Percentiles rank a stretch among this genome's conserved stretches.
These are phyloP conservation scores for Solanum pennellii DNA, from an alignment of 257 asterid species.

Conservation along the genomic window DNA sequence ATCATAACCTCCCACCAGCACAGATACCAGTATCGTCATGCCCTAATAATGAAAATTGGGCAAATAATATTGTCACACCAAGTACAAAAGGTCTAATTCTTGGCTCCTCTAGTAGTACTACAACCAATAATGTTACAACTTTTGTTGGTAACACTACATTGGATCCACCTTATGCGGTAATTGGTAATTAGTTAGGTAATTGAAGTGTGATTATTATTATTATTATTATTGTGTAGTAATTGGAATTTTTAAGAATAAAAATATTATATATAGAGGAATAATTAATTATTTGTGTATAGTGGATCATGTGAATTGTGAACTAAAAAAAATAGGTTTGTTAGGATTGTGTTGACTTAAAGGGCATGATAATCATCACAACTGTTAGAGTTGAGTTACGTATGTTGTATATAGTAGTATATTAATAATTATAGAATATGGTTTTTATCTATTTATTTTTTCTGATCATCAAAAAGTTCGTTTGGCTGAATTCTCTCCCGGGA, in stretches of 20 bases:
- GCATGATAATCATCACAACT: constrained; percentile 61
- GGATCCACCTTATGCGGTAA: constrained; percentile 16
- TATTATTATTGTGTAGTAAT: background rate
- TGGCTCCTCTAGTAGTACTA: background rate
- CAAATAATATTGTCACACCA: background rate
- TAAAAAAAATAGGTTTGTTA: constrained; percentile 45
- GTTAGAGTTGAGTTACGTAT: constrained; percentile 42
- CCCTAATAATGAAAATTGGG: constrained; percentile 16
- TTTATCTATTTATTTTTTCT: background rate
- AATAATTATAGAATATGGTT: constrained; percentile 6
- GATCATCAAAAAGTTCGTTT: constrained; percentile 29
- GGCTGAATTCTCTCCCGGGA: constrained; percentile 34
- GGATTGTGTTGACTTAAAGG: constrained; percentile 64
- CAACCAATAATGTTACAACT: background rate
- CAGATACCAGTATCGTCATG: background rate
- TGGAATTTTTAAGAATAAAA: background rate
- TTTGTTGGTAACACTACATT: constrained; percentile 17
- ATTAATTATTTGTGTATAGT: background rate
- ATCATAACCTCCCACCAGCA: constrained; percentile 1
- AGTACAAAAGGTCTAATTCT: background rate
- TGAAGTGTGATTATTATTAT: background rate
- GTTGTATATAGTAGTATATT: background rate
- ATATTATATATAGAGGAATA: background rate
- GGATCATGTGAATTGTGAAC: constrained; percentile 32
- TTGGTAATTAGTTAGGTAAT: background rate